Conservation (phyloP, 2,329 filamentous ascomycete species). For the Penicillium sp. region DNA sequence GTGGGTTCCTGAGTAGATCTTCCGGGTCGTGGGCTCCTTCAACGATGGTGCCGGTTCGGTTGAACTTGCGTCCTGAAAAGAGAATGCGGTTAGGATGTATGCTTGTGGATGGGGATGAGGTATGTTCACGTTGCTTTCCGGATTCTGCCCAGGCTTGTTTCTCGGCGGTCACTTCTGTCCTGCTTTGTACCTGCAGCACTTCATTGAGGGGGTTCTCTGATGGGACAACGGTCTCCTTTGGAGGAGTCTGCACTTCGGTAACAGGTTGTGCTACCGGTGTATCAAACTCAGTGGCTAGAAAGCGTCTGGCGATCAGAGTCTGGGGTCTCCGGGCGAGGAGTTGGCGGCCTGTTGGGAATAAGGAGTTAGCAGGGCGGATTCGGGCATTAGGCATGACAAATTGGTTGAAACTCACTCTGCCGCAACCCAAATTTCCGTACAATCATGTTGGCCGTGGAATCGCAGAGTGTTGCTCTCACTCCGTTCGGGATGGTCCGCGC, state of each 20-base stretch:
- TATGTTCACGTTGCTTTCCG: slow-evolving; percentile 23
- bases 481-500: slow-evolving; percentile 25
- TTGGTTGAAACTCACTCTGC: slow-evolving; percentile 33
- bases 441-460: slow-evolving; percentile 35
- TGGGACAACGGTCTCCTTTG: slow-evolving; percentile 7
- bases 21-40: slow-evolving; percentile 31
- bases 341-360: slow-evolving; percentile 32
- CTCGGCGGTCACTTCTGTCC: neutral
- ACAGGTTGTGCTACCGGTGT: slow-evolving; percentile 18
- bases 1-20: slow-evolving; percentile 59
- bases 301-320: slow-evolving; percentile 30
- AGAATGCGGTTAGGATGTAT: neutral
- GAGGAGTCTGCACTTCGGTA: slow-evolving; percentile 20
- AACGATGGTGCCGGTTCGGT: slow-evolving; percentile 30
- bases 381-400: neutral
- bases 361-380: slow-evolving; percentile 11
- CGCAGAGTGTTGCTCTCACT: too few species aligned
- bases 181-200: slow-evolving; percentile 8
- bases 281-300: slow-evolving; percentile 32
- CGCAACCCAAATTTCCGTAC: slow-evolving; percentile 38
- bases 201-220: slow-evolving; percentile 15
- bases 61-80: slow-evolving; percentile 28
- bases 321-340: slow-evolving; percentile 32
- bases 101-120: neutral
- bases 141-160: slow-evolving; percentile 12